Conservation (phyloP, 2,329 filamentous ascomycete species). For the Seiridium unicorne region DNA sequence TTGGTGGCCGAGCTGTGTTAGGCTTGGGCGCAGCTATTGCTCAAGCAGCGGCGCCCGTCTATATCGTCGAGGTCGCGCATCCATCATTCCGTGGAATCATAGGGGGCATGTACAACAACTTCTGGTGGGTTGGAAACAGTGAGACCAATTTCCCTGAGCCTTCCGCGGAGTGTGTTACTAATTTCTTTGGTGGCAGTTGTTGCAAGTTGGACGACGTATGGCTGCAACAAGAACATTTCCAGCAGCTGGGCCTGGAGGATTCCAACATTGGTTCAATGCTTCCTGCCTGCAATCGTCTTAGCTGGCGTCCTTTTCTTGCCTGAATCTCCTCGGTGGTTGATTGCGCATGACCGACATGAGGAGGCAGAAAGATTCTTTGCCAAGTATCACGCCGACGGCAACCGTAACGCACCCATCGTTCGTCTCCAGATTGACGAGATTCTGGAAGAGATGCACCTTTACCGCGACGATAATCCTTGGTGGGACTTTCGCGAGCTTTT, state of each 20-base stretch:
- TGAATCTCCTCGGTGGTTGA: conserved; percentile 5
- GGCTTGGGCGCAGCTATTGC: conserved; percentile 57
- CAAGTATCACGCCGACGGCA: conserved; percentile 56
- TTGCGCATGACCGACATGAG: not conserved
- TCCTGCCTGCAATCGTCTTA: conserved; percentile 41
- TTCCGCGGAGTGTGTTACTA: conserved; percentile 43
- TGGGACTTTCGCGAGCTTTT: conserved; percentile 55
- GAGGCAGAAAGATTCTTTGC: conserved; percentile 37
- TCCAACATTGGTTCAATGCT: conserved; percentile 49
- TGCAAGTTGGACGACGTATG: conserved; percentile 47
- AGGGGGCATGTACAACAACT: conserved; percentile 51
- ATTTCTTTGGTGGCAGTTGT: conserved; percentile 37
- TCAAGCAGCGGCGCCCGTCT: conserved; percentile 56
- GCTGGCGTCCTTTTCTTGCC: conserved; percentile 25
- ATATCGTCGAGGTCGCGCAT: conserved; percentile 60
- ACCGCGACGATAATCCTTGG: conserved; percentile 51
- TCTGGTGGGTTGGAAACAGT: conserved; percentile 29
- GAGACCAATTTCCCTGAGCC: not conserved
- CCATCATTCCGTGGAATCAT: conserved; percentile 58
- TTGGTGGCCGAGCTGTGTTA: conserved; percentile 50
- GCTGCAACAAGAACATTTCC: conserved; percentile 14
- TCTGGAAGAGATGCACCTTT: conserved; percentile 43
- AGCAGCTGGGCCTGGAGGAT: conserved; percentile 48
- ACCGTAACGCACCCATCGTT: conserved; percentile 45
- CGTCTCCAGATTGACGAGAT: conserved; percentile 54